Base-by-base conservation (phyloP, 129 eudicot genomes). In the Escallonia herrerae region DNA sequence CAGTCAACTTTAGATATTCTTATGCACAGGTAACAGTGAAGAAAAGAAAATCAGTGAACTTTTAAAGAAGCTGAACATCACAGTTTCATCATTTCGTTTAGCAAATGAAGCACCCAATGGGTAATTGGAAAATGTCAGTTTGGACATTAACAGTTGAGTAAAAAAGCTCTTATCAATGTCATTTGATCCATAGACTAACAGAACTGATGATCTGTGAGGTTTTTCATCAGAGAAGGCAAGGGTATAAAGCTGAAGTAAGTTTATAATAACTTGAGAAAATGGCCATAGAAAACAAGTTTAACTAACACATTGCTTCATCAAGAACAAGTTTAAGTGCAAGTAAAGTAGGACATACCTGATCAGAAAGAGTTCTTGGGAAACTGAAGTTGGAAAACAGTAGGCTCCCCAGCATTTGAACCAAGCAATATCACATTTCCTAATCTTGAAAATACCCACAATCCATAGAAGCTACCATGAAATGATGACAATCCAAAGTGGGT, bases 381-480 rank as follows among this genome's bases (percentile, higher is more conserved):
- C 6, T 57, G 56, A 69, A 67, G 56, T 8, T 40, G 62, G 15
- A 12, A 58, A 22, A n/a, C n/a, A n/a, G n/a, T n/a, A n/a, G n/a
- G n/a, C n/a, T n/a, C n/a, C n/a, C 12, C 33, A 6, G 8, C 53
- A 15, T 55, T 15, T 56, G 42, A 3, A 58, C 12, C 3, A 14
- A 22, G 12, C 61, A 44, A 22, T 61, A 4, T 11, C 33, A 41
- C 11, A 15, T 42, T 15, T 13, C 43, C 44, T 40, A 39, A 5
- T 39, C 54, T 52, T 50, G 55, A 8, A 4, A 70, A 15, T 62
- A 50, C 49, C 62, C 33, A 49, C 45, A 70, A 60, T 10, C 67
- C 74, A 70, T 70, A 41, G 59, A 60, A 60, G 8, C 52, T 70
- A 63, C 56, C 66, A 43, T 7, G 22, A 67, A 49, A 63, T 56